phyloP scores from a whole-genome alignment of 352 stramenopile genomes.

The Globisporangium barbulae region DNA sequence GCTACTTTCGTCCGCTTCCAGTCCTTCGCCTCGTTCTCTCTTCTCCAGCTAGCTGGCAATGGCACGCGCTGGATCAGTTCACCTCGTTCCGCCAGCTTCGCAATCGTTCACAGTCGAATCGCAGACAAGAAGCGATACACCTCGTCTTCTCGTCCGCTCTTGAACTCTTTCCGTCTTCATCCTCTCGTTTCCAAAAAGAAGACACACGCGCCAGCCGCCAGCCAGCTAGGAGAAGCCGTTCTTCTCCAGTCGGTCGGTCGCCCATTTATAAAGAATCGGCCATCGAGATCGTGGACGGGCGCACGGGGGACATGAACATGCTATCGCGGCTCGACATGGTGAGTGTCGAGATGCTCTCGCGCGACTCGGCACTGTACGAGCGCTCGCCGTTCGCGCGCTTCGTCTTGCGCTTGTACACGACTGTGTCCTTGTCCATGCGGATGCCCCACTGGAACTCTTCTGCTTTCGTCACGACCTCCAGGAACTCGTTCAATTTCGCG shows the following conservation, averaged over 20 bases:
- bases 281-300: slow-evolving; percentile 73
- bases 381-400: slow-evolving; percentile 55
- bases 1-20: slow-evolving; percentile 2
- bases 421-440: slow-evolving; percentile 88
- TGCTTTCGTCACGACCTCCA: slow-evolving; percentile 80
- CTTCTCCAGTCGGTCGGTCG: neutral
- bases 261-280: slow-evolving; percentile 25
- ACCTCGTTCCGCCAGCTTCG: neutral
- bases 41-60: neutral
- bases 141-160: neutral
- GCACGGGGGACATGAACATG: slow-evolving; percentile 62
- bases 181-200: too few species aligned
- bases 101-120: neutral
- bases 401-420: slow-evolving; percentile 88
- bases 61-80: neutral
- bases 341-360: slow-evolving; percentile 80
- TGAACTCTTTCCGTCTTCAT: neutral
- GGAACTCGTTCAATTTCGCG: slow-evolving; percentile 83
- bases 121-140: neutral
- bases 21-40: neutral
- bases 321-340: slow-evolving; percentile 72
- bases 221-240: neutral
- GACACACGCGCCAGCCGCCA: neutral
- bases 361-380: slow-evolving; percentile 56
- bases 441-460: slow-evolving; percentile 89